phyloP scores from a whole-genome alignment of 192 early-diverging fungal species.

The Fimicolochytrium jonesii region DNA sequence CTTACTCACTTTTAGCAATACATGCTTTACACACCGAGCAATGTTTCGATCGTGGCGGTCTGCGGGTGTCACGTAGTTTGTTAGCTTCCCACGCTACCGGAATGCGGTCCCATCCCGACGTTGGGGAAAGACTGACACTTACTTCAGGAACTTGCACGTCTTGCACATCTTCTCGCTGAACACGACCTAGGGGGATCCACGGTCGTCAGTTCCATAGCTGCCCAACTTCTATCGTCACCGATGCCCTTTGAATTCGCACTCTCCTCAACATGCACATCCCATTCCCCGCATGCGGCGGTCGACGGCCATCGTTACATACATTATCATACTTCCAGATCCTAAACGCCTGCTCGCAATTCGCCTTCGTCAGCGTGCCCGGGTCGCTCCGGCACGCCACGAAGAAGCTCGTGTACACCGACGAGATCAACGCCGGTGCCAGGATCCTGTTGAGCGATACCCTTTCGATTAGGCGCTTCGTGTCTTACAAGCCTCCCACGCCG shows the following conservation, averaged over 20 bases:
- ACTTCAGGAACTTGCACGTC: conserved; percentile 48
- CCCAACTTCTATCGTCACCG: background rate
- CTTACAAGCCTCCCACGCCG: background rate
- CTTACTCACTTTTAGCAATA: conserved; percentile 46
- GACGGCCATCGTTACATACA: background rate
- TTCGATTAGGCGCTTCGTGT: background rate
- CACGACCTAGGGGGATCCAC: conserved; percentile 20
- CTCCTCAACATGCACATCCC: background rate
- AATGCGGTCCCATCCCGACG: background rate
- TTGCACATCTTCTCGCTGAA: conserved; percentile 33
- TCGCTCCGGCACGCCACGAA: conserved; percentile 29
- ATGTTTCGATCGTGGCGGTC: conserved; percentile 48
- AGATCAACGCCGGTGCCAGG: conserved; percentile 21
- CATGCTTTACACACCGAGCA: conserved; percentile 46
- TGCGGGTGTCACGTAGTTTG: conserved; percentile 4
- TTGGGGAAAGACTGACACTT: conserved; percentile 1
- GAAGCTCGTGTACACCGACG: conserved; percentile 29
- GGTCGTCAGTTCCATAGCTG: background rate
- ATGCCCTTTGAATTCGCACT: background rate
- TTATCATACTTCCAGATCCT: conserved; percentile 38
- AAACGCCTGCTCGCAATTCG: conserved; percentile 24
- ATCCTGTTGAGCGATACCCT: conserved; percentile 11
- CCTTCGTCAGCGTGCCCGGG: conserved; percentile 34
- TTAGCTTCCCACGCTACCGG: too few relatives aligned
- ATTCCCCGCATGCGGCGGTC: too few relatives aligned